phyloP scores from a whole-genome alignment of 2,329 filamentous ascomycete genomes.

The Exophiala aquamarina region DNA sequence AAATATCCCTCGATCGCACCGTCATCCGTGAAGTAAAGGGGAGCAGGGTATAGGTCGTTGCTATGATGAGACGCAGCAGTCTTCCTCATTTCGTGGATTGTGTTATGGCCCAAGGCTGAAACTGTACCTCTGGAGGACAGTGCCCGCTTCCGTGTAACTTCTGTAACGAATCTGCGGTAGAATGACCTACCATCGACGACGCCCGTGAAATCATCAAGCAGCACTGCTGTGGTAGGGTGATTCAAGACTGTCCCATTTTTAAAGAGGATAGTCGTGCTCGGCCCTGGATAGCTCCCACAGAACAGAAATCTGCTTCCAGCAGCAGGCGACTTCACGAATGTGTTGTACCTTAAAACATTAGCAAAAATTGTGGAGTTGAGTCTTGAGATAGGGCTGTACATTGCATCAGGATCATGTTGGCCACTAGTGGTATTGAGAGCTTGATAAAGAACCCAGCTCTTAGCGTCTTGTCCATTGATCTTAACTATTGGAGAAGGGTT shows the following conservation, averaged over 20 bases:
- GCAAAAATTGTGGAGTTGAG: conserved; percentile 14
- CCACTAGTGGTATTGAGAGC: conserved; percentile 1
- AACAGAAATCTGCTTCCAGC: conserved; percentile 13
- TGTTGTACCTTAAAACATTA: conserved; percentile 1
- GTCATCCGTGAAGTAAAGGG: conserved; percentile 34
- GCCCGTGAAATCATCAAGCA: background rate
- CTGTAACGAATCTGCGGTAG: conserved; percentile 7
- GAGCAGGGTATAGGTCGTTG: conserved; percentile 37
- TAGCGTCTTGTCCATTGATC: conserved; percentile 8
- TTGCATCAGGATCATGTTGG: conserved; percentile 30
- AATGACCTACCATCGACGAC: conserved; percentile 5
- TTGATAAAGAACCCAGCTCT: conserved; percentile 1
- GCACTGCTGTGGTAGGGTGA: conserved; percentile 27
- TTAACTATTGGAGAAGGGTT: conserved; percentile 1
- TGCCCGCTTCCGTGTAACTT: conserved; percentile 2
- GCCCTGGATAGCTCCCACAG: conserved; percentile 25
- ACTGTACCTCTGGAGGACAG: background rate
- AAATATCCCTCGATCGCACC: conserved; percentile 47
- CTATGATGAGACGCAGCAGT: background rate
- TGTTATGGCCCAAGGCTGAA: background rate
- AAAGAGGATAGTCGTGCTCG: conserved; percentile 29
- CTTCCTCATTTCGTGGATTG: conserved; percentile 20
- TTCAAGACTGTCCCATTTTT: conserved; percentile 29
- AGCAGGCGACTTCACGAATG: background rate
- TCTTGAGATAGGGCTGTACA: conserved; percentile 33